These are phyloP conservation scores for Phyllachora maydis DNA, from an alignment of 2,329 filamentous ascomycete genomes.

Conservation along the genomic window DNA sequence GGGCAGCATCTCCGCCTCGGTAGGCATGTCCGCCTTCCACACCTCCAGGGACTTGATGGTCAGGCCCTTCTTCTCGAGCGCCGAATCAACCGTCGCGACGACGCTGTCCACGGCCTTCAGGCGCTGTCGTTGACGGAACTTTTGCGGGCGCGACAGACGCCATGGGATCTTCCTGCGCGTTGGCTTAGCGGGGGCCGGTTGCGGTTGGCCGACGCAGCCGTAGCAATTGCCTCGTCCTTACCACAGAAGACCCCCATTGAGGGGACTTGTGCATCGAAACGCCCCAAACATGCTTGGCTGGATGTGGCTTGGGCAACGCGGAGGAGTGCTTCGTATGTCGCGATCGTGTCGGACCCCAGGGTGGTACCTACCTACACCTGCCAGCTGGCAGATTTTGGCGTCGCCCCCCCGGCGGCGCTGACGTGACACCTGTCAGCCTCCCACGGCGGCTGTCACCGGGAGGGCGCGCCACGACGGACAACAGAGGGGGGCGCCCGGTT, in stretches of 20 bases:
- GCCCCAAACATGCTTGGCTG: constrained; percentile 52
- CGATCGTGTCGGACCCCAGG: too few relatives aligned
- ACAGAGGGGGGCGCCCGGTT: too few relatives aligned
- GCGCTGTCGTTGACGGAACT: constrained; percentile 66
- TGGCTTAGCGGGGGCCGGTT: too few relatives aligned
- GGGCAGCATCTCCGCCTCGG: constrained; percentile 85
- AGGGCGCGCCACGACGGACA: too few relatives aligned
- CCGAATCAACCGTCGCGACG: constrained; percentile 63
- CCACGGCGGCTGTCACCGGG: too few relatives aligned
- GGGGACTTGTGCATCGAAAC: constrained; percentile 58
- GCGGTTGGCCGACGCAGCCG: not conserved
- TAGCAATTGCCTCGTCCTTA: constrained; percentile 16
- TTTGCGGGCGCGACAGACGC: constrained; percentile 83
- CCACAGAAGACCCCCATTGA: constrained; percentile 71
- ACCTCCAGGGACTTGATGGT: constrained; percentile 59
- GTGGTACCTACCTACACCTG: too few relatives aligned
- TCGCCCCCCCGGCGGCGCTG: too few relatives aligned
- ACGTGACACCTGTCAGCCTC: too few relatives aligned
- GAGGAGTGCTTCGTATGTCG: too few relatives aligned
- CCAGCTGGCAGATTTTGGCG: too few relatives aligned
- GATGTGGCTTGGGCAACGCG: constrained; percentile 2
- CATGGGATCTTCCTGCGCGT: constrained; percentile 71
- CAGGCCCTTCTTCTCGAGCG: constrained; percentile 53
- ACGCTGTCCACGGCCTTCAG: constrained; percentile 72
- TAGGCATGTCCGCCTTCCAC: constrained; percentile 94